Percentiles rank a stretch among this genome's conserved stretches.
These are phyloP conservation scores for Citrus medica DNA, from an alignment of 345 rosid species.

Conservation along the genomic window DNA sequence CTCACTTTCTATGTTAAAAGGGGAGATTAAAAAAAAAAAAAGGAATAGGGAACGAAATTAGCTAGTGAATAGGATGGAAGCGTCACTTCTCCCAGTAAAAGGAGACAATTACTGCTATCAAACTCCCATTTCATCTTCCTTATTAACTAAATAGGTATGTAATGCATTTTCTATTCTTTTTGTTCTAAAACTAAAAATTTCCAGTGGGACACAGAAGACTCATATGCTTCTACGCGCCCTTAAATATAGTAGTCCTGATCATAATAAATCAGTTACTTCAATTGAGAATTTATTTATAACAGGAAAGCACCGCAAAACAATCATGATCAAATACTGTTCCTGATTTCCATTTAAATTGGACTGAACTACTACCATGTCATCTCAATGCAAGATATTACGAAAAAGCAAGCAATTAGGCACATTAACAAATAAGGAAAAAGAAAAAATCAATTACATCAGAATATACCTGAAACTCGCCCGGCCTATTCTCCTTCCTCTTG, in stretches of 20 bases:
- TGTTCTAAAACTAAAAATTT: not conserved
- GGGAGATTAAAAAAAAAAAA: not conserved
- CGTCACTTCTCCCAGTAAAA: not conserved
- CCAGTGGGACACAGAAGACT: not conserved
- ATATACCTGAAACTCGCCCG: slow-evolving; percentile 90
- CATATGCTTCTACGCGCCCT: not conserved
- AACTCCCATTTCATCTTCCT: not conserved
- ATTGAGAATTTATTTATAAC: not conserved
- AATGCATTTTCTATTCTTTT: not conserved
- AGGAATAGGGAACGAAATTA: not conserved
- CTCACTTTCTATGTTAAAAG: not conserved
- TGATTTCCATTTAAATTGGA: not conserved
- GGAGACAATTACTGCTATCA: not conserved
- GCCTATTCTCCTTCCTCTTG: slow-evolving; percentile 90
- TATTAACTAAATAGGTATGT: not conserved
- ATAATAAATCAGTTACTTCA: not conserved
- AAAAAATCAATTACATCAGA: not conserved
- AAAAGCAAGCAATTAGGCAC: not conserved
- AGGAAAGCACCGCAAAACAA: not conserved
- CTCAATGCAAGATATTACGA: not conserved
- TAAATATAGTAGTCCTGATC: not conserved
- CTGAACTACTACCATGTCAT: not conserved
- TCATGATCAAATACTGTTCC: not conserved
- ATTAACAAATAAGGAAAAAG: not conserved
- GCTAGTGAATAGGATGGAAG: not conserved